Evolutionary conservation across 768 basidiomycete genomes (phyloP).

Genomic region (Mycena belliarum): DNA sequence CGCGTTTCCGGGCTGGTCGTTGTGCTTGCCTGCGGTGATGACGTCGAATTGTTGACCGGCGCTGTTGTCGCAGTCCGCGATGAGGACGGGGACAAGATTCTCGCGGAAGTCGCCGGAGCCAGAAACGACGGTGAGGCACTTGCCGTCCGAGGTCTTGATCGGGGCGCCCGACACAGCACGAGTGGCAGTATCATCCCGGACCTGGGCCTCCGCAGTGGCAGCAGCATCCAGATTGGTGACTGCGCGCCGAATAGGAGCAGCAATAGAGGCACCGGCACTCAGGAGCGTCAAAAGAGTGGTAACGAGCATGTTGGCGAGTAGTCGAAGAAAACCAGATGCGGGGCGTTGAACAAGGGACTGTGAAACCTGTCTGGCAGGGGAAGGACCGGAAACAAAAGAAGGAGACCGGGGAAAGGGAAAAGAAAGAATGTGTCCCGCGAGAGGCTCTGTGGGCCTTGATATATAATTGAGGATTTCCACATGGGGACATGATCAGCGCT

Average conservation of each 20-base stretch:
- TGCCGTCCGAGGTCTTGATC: conserved; percentile 23
- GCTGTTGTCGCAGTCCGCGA: conserved; percentile 19
- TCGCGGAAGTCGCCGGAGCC: conserved; percentile 25
- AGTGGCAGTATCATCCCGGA: conserved; percentile 25
- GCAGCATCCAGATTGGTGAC: conserved; percentile 9
- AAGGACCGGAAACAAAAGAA: conserved; percentile 2
- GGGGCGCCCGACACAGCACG: conserved; percentile 22
- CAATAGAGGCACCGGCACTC: conserved; percentile 16
- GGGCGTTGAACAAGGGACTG: conserved; percentile 4
- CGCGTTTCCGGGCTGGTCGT: conserved; percentile 19
- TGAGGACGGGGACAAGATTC: conserved; percentile 22
- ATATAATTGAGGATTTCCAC: too few species aligned
- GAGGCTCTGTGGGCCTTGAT: too few species aligned
- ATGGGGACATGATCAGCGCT: background rate
- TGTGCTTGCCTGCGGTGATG: conserved; percentile 24
- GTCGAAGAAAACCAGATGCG: conserved; percentile 6
- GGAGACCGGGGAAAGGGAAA: background rate
- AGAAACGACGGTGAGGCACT: conserved; percentile 21
- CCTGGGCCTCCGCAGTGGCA: conserved; percentile 22
- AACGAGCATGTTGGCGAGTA: conserved; percentile 14
- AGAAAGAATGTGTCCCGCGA: too few species aligned
- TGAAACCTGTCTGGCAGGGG: conserved; percentile 23
- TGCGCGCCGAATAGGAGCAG: conserved; percentile 15
- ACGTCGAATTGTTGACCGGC: conserved; percentile 23
- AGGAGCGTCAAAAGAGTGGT: conserved; percentile 21